Evolutionary conservation across 2,329 filamentous ascomycete species (phyloP), one percentile per base, ranked within the genome.

Genomic region (Aspergillus brunneoviolaceus): DNA sequence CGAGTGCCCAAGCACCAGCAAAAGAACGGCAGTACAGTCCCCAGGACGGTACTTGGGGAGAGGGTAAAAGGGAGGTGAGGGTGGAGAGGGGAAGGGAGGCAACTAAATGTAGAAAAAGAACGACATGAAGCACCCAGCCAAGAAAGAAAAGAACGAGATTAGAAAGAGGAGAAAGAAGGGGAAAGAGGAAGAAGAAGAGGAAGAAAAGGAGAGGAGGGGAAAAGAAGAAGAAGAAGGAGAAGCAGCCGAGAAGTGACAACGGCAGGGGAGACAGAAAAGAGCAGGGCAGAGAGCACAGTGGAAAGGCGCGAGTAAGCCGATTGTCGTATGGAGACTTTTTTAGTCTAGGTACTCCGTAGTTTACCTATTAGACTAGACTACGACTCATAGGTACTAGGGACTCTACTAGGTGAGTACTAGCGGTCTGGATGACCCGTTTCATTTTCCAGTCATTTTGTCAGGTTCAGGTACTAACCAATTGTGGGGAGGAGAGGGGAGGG

Each of bases 1-100:
- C 64, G 19, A 67, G 60, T 63, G 64, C 65, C 66, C 63, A 67
- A 47, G 35, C 49, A 55, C 7, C 54, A 60, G 51, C 27, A 55
- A 48, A 58, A 62, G 61, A 61, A 61, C 29, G 61, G 63, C 55
- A 54, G 62, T 53, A 54, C 49, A 54, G 39, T 42, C 59, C 57
- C 52, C 55, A 33, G 58, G 53, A 53, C 31, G 27, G 48, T 54
- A 35, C 16, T 47, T 27, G 48, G 42, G 42, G 27, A 23, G 25
- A 45, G 42, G 64, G 62, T 63, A 48, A 52, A 57, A 52, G 57
- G 49, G 39, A 60, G 49, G 55, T 29, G 42, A 51, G 64, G 60
- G 60, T 52, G 62, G 58, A 49, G 60, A 59, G 51, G 49, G 53
- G 42, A 25, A 21, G 45, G 47, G 49, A 52, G 39, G 39, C n/a